These are phyloP conservation scores for Phytophthora agathidicida DNA, from an alignment of 352 stramenopile species.

Conservation along the genomic window DNA sequence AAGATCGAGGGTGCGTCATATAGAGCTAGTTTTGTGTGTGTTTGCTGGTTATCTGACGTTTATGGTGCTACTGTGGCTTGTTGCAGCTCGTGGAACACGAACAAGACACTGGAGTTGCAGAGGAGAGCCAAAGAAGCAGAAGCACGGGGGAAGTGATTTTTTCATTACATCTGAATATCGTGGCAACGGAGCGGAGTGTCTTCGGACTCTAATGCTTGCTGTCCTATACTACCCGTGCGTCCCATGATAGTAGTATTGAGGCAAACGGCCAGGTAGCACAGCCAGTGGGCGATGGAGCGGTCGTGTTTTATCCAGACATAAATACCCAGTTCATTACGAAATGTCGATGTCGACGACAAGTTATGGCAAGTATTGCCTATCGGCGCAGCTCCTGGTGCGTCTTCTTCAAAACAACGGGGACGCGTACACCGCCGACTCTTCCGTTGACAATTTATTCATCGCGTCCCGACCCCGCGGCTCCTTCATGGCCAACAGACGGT, in stretches of 20 bases:
- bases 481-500: constrained; percentile 69
- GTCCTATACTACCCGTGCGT: too few relatives aligned
- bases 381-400: too few relatives aligned
- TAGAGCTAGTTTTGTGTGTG: too few relatives aligned
- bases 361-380: too few relatives aligned
- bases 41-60: neutral
- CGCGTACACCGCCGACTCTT: constrained; percentile 30
- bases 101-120: constrained; percentile 61
- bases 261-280: too few relatives aligned
- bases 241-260: too few relatives aligned
- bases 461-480: constrained; percentile 41
- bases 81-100: constrained; percentile 71
- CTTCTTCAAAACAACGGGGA: constrained; percentile 58
- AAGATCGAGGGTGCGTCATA: constrained; percentile 59
- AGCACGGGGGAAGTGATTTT: neutral
- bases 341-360: neutral
- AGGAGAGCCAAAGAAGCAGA: constrained; percentile 34
- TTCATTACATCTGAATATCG: too few relatives aligned
- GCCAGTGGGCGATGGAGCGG: too few relatives aligned
- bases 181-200: too few relatives aligned
- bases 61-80: neutral
- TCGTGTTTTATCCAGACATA: too few relatives aligned
- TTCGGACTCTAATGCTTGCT: too few relatives aligned
- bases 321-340: constrained; percentile 29
- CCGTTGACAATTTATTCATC: constrained; percentile 32